phyloP scores from a whole-genome alignment of 164 flowering plant genomes.

The grape (Vitis vinifera) region ASM3070453v1 NC_081813.1:363501-364000 shows the following conservation, averaged over 20 bases:
- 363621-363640: slow-evolving; percentile 14
- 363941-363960: neutral
- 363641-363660: slow-evolving; percentile 12
- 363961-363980: neutral
- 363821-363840: slow-evolving; percentile 3
- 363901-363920: neutral
- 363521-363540: neutral
- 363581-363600: slow-evolving; percentile 15
- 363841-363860: slow-evolving; percentile 6
- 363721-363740: slow-evolving; percentile 11
- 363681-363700: slow-evolving; percentile 12
- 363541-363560: slow-evolving; percentile 20
- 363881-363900: neutral
- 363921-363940: no score
- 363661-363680: slow-evolving; percentile 23
- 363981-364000: neutral
- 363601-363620: slow-evolving; percentile 19
- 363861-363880: neutral
- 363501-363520: neutral
- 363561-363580: slow-evolving; percentile 36
- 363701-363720: slow-evolving; percentile 18
- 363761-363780: neutral
- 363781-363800: neutral
- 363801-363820: neutral
- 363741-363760: neutral